These are phyloP conservation scores for Mycena filopes DNA, from an alignment of 768 basidiomycete genomes.

Conservation along the genomic window DNA sequence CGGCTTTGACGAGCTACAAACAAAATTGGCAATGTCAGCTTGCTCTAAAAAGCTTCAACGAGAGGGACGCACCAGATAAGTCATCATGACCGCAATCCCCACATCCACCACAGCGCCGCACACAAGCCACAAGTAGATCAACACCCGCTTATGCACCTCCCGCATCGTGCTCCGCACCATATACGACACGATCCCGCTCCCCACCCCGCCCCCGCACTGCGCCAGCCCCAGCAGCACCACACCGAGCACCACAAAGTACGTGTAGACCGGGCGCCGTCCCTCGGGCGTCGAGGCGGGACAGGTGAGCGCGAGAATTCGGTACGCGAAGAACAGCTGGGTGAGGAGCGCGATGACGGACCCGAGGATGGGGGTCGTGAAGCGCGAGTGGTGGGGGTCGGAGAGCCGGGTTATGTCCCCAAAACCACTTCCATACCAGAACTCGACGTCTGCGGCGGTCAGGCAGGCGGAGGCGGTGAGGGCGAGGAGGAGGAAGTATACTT, in stretches of 20 bases:
- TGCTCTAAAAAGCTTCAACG: background rate
- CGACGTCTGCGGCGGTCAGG: slow-evolving; percentile 14
- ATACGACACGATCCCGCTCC: slow-evolving; percentile 15
- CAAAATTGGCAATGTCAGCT: no score
- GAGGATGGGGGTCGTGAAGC: slow-evolving; percentile 13
- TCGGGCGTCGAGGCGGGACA: slow-evolving; percentile 3
- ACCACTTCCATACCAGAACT: slow-evolving; percentile 24
- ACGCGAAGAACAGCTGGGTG: slow-evolving; percentile 20
- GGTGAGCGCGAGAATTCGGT: slow-evolving; percentile 4
- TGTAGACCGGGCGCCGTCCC: background rate
- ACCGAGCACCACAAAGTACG: background rate
- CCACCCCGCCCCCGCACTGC: slow-evolving; percentile 26
- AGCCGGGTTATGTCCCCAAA: slow-evolving; percentile 23
- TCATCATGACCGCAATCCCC: slow-evolving; percentile 17
- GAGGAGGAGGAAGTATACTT: slow-evolving; percentile 28
- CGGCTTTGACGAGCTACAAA: background rate
- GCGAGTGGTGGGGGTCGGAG: slow-evolving; percentile 15
- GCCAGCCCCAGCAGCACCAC: slow-evolving; percentile 1
- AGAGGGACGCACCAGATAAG: background rate
- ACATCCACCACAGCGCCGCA: slow-evolving; percentile 9
- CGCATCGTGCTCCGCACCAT: background rate
- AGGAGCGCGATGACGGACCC: slow-evolving; percentile 23
- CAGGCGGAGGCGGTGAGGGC: slow-evolving; percentile 6
- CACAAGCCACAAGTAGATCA: slow-evolving; percentile 20
- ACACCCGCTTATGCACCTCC: background rate